phyloP scores from a whole-genome alignment of 768 basidiomycete genomes.

The Rhodotorula diobovata region DNA sequence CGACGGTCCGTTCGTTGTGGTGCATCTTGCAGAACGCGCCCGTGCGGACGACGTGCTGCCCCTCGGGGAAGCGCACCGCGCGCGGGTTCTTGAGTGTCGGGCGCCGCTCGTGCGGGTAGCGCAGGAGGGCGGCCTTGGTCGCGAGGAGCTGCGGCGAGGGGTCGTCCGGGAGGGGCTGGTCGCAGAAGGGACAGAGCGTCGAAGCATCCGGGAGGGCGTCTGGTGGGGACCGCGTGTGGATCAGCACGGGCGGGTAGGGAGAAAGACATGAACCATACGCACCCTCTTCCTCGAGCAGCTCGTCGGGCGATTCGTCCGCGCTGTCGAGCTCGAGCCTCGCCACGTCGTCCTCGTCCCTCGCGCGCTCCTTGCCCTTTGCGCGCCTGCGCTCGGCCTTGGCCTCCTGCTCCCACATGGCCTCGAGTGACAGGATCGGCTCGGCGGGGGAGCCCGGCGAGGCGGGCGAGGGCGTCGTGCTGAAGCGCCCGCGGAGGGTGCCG shows the following conservation, averaged over 20 bases:
- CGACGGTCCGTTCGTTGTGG: constrained; percentile 25
- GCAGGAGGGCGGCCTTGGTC: constrained; percentile 27
- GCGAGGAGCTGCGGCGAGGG: constrained; percentile 26
- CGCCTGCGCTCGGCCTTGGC: not conserved
- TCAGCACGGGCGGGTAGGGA: no score
- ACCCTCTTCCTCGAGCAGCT: not conserved
- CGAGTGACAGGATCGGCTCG: not conserved
- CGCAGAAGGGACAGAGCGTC: constrained; percentile 42
- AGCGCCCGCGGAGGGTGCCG: not conserved
- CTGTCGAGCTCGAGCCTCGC: not conserved
- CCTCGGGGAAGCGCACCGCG: constrained; percentile 26
- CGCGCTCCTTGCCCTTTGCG: not conserved
- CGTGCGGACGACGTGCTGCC: constrained; percentile 13
- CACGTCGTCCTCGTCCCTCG: not conserved
- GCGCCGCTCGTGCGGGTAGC: not conserved
- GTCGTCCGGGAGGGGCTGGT: constrained; percentile 12
- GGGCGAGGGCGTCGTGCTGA: not conserved
- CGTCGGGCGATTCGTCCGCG: not conserved
- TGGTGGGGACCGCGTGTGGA: not conserved
- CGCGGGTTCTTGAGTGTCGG: constrained; percentile 13
- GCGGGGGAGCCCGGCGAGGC: not conserved
- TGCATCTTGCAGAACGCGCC: constrained; percentile 38
- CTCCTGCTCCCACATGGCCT: not conserved
- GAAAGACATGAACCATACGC: not conserved
- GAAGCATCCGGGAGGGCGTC: constrained; percentile 11